phyloP scores from a whole-genome alignment of 2,329 filamentous ascomycete species.

The Sclerotinia borealis region DNA sequence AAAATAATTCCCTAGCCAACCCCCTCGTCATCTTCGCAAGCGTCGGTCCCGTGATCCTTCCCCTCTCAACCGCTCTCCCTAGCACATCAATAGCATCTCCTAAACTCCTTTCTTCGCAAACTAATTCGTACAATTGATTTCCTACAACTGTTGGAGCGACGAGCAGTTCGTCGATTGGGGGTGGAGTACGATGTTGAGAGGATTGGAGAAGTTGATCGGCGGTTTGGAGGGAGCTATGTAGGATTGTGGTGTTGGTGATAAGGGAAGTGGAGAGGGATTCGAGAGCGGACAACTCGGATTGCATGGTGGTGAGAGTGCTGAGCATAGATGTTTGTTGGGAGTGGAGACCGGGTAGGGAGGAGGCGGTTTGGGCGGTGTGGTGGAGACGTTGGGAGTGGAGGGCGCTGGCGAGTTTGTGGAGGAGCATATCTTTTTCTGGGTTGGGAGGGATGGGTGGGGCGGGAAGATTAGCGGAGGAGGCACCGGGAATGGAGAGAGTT shows the following conservation, averaged over 20 bases:
- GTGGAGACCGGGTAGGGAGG: conserved; percentile 67
- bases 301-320: conserved; percentile 60
- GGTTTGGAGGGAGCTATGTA: conserved; percentile 69
- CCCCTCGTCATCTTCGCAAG: conserved; percentile 74
- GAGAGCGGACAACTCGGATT: conserved; percentile 67
- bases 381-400: conserved; percentile 63
- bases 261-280: conserved; percentile 65
- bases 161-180: conserved; percentile 81
- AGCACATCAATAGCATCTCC: conserved; percentile 83
- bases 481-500: conserved; percentile 43
- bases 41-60: conserved; percentile 62
- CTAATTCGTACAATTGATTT: conserved; percentile 83
- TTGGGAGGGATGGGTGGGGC: conserved; percentile 90
- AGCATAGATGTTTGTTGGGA: conserved; percentile 76
- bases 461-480: conserved; percentile 42
- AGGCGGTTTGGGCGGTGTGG: conserved; percentile 64
- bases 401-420: conserved; percentile 67
- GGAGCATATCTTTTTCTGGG: conserved; percentile 85
- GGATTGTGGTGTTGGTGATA: conserved; percentile 68
- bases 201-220: conserved; percentile 73
- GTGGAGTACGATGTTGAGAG: conserved; percentile 62
- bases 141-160: conserved; percentile 92
- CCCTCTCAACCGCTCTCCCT: conserved; percentile 66
- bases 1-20: conserved; percentile 71
- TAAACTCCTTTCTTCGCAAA: conserved; percentile 81